Evolutionary conservation across 176 grass and related monocot genomes (phyloP).

Genomic region (Phyllostachys edulis): DNA sequence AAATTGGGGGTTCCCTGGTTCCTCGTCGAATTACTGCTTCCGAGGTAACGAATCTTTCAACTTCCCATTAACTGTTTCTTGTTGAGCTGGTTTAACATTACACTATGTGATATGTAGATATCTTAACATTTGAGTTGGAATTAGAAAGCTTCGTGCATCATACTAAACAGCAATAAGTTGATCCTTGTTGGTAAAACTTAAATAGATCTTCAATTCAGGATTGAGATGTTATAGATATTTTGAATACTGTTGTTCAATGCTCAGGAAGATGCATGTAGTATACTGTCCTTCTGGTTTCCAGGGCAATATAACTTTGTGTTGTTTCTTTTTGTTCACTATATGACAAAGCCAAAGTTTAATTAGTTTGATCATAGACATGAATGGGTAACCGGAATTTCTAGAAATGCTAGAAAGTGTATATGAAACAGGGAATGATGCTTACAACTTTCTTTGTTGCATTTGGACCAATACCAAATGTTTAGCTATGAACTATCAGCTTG

Average conservation of each 20-base stretch:
- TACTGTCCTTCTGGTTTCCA: not conserved
- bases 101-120: not conserved
- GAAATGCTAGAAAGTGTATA: not conserved
- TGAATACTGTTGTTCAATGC: not conserved
- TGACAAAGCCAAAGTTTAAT: not conserved
- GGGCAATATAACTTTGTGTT: not conserved
- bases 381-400: not conserved
- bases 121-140: not conserved
- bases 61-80: not conserved
- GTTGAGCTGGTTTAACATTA: not conserved
- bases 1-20: slow-evolving; percentile 81
- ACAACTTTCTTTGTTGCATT: not conserved
- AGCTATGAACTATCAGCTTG: not conserved
- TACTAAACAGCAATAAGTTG: not conserved
- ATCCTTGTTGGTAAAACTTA: not conserved
- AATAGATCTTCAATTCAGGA: not conserved
- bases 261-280: not conserved
- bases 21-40: slow-evolving; percentile 53
- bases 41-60: slow-evolving; percentile 44
- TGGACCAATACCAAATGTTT: not conserved
- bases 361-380: not conserved
- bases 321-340: not conserved
- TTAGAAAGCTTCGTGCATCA: not conserved
- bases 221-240: not conserved
- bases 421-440: not conserved